Percentiles rank a stretch among this genome's conserved stretches.
Evolutionary conservation across 2,329 filamentous ascomycete genomes (phyloP).

Genomic region (Arthrobotrys sinensis): DNA sequence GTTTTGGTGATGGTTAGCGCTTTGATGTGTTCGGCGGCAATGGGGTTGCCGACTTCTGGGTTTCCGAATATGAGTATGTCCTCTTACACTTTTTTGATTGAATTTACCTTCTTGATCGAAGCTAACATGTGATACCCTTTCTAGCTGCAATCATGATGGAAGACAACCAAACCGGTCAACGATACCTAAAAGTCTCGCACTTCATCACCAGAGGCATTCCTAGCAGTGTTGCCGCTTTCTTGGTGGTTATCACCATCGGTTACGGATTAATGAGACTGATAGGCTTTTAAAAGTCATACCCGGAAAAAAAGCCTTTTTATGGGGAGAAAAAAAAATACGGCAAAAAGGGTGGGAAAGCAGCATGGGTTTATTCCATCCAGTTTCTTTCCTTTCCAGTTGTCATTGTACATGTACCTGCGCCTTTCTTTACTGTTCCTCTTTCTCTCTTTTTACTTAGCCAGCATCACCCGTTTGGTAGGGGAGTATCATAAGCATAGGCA

Average conservation of each 20-base stretch:
- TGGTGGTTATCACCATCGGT: conserved; percentile 87
- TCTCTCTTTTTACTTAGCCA: background rate
- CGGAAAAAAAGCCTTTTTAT: background rate
- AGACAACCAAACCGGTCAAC: conserved; percentile 80
- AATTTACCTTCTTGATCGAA: conserved; percentile 27
- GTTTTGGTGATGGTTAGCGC: conserved; percentile 86
- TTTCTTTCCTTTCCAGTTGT: too few relatives aligned
- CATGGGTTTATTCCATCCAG: background rate
- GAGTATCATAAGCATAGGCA: background rate
- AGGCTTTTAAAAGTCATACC: conserved; percentile 71
- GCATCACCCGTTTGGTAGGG: background rate
- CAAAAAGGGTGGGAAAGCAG: background rate
- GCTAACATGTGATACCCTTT: conserved; percentile 56
- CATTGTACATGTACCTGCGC: background rate
- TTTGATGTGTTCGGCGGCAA: conserved; percentile 97
- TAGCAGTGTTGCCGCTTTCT: conserved; percentile 83
- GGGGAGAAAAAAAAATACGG: background rate
- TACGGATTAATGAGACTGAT: conserved; percentile 89
- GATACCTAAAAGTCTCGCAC: conserved; percentile 82
- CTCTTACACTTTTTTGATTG: background rate
- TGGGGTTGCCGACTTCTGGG: conserved; percentile 94
- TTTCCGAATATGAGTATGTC: conserved; percentile 99
- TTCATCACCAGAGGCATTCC: conserved; percentile 96
- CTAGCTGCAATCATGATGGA: conserved; percentile 99
- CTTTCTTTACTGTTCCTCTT: background rate